Evolutionary conservation across 768 basidiomycete genomes (phyloP), one percentile per base, ranked within the genome.

Genomic region (Hebeloma cylindrosporum): DNA sequence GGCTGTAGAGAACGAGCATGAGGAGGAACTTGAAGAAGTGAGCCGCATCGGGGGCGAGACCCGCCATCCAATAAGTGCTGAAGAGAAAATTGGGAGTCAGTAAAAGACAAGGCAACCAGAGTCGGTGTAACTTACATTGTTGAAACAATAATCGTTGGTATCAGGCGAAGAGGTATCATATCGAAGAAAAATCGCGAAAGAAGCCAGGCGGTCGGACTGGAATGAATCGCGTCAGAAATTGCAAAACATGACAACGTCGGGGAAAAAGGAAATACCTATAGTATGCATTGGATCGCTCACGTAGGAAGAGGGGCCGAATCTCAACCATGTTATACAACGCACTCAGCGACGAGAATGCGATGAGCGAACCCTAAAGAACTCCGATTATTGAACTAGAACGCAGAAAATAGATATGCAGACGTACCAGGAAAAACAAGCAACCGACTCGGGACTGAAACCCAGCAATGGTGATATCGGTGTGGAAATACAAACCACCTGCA

Each of bases 381-480:
- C 56, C 35, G 30, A 56, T 34, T 23, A 18, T 14, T 11, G 21
- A 28, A 37, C 32, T 18, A 22, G 13, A 14, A 14, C 32, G 18
- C 20, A 6, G 9, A 20, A 17, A 49, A 22, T 13, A 35, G 34
- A 9, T 26, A 26, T 20, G 55, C 62, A 17, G 23, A 52, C 68
- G 25, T 52, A 88, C 88, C 57, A 96, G 62, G 80, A 98, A 98
- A 75, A 98, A 96, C 30, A 98, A 65, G 53, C 87, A 90, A 22
- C 94, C 94, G n/a, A 98, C 78, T 22, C 94, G 78, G 27, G 86
- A 87, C 61, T 96, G 93, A 74, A 96, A 96, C 1, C 93, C 93
- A 18, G 93, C 88, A 50, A 96, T 95, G 3, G 80, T 85, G 14
- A 78, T 68, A 26, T 75, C 79, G 0, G 90, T 93, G 21, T 93